These are phyloP conservation scores for Thermothelomyces thermophilus DNA, from an alignment of 2,329 filamentous ascomycete genomes.

Conservation along the genomic window DNA sequence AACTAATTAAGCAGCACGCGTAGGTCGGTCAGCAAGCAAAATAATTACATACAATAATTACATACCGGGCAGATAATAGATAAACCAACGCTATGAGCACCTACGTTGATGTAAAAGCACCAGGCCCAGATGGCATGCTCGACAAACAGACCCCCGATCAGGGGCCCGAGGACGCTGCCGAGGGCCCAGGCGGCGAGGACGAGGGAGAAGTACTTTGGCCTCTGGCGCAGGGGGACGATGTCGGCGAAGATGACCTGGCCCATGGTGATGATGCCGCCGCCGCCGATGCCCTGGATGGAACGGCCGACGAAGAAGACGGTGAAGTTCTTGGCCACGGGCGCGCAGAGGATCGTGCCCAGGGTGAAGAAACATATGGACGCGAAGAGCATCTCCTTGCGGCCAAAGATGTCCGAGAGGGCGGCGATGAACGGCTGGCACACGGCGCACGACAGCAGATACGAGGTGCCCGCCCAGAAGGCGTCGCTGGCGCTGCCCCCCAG, in stretches of 20 bases:
- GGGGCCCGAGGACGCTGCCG: conserved; percentile 35
- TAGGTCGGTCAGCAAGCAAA: not conserved
- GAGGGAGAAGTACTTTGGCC: conserved; percentile 37
- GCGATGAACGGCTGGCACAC: conserved; percentile 38
- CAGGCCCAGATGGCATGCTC: conserved; percentile 38
- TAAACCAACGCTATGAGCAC: conserved; percentile 2
- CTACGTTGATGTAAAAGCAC: conserved; percentile 41
- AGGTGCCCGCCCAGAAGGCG: conserved; percentile 44
- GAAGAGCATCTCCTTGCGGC: conserved; percentile 39
- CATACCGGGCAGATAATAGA: too few species aligned
- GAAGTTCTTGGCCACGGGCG: conserved; percentile 30
- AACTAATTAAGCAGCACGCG: too few species aligned
- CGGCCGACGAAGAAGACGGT: conserved; percentile 33
- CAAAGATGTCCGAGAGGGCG: conserved; percentile 40
- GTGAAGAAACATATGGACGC: conserved; percentile 39
- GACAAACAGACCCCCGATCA: conserved; percentile 34
- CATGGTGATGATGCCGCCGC: conserved; percentile 37
- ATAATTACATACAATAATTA: not conserved
- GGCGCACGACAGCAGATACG: conserved; percentile 39
- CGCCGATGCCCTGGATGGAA: conserved; percentile 36
- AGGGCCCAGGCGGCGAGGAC: conserved; percentile 35
- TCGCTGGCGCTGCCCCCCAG: conserved; percentile 32
- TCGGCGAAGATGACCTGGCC: conserved; percentile 37
- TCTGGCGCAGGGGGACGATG: conserved; percentile 36
- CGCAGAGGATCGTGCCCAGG: conserved; percentile 36